Base-by-base conservation (phyloP, 768 basidiomycete species). In the Candolleomyces efflorescens region DNA sequence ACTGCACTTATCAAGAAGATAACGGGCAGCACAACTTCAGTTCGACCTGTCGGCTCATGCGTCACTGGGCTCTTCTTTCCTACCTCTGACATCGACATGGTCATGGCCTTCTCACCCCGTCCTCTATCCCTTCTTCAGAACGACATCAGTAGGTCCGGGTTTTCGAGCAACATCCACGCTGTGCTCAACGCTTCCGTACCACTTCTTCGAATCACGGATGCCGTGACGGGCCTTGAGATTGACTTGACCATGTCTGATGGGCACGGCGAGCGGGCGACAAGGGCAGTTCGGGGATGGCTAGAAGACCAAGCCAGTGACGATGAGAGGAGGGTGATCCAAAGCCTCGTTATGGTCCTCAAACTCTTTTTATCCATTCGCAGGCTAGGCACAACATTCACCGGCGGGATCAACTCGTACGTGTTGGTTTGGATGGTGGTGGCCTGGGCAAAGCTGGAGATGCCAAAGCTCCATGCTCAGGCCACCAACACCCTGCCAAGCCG, bases 351-450 rank as follows among this genome's bases (percentile, higher is more conserved):
- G n/a, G 63, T 69, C 10, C 54, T 67, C 41, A 69, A 68, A 53
- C 61, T 62, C 41, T 69, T 69, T 53, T 58, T 69, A 37, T 53
- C 65, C 1, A 66, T 64, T 15, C 60, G 68, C 41, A 61, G 58
- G 47, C 64, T 66, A 45, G 68, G 64, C 3, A 65, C 64, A 11
- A 67, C 67, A 3, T 68, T 65, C 36, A 67, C 68, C 0, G 68
- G 68, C 12, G 68, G 68, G 2, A 53, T 69, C 13, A 67, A 69
- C 39, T 67, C 67, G 27, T 67, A 68, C 26, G 50, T 67, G 18
- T 53, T 69, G 46, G 62, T 68, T 6, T 69, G 68, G 68, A 66
- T 69, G 68, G 67, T 69, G 3, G 65, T 69, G 0, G 65, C 67
- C 12, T 69, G 65, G 67, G 67, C 66, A 13, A 53, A 65, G 11